phyloP scores from a whole-genome alignment of 352 stramenopile genomes.

The Globisporangium nodosum region DNA sequence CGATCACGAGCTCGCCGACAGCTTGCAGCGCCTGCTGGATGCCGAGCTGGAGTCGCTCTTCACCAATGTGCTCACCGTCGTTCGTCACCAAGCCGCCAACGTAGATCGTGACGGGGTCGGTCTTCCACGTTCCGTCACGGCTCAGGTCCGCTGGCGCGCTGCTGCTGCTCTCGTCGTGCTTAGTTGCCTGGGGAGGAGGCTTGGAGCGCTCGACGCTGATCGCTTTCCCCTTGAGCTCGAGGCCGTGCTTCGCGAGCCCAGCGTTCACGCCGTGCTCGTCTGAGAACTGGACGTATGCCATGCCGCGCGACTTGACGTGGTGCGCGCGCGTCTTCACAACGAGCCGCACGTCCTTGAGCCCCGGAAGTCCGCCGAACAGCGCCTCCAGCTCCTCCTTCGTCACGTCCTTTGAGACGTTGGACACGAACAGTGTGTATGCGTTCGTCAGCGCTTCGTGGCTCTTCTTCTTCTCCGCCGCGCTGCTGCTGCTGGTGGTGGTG shows the following conservation, averaged over 20 bases:
- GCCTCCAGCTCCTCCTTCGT: constrained; percentile 40
- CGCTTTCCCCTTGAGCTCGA: constrained; percentile 15
- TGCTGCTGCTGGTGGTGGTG: constrained; percentile 1
- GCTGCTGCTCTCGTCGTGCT: neutral
- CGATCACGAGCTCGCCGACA: constrained; percentile 22
- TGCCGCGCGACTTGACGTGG: constrained; percentile 59
- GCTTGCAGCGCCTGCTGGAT: constrained; percentile 35
- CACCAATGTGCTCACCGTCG: constrained; percentile 22
- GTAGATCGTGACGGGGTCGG: constrained; percentile 48
- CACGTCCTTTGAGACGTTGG: constrained; percentile 56
- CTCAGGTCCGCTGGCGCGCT: neutral
- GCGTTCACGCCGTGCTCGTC: constrained; percentile 36
- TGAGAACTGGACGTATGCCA: constrained; percentile 69
- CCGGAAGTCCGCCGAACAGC: constrained; percentile 44
- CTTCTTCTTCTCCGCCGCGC: constrained; percentile 24
- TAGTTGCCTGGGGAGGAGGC: constrained; percentile 16
- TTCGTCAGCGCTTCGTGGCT: constrained; percentile 37
- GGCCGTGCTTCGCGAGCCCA: constrained; percentile 13
- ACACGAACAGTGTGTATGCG: constrained; percentile 64
- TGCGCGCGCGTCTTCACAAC: constrained; percentile 56
- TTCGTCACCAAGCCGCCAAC: constrained; percentile 34
- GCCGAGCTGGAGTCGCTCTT: constrained; percentile 26
- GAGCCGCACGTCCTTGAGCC: constrained; percentile 51
- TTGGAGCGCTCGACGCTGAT: constrained; percentile 52
- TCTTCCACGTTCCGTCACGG: constrained; percentile 36